A percentile compares a stretch with the other conserved stretches of the same genome.
Conservation (phyloP, 2,329 filamentous ascomycete species). For the Rhexocercosporidium sp. region DNA sequence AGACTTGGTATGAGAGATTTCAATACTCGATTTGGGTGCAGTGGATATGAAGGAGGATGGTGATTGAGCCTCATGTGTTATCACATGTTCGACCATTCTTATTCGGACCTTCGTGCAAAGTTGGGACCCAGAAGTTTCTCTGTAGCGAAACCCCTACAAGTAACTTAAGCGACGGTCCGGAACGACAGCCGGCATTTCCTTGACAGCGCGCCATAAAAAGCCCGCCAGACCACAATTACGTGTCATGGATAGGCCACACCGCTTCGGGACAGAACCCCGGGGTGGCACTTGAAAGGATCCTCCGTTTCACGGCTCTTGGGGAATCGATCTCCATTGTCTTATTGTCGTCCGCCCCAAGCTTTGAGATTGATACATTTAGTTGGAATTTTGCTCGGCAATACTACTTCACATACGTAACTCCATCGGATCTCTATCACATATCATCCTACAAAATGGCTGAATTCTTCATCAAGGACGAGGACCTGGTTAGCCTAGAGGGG, state of each 20-base stretch:
- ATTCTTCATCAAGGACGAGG: conserved; percentile 51
- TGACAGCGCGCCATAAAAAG: not conserved
- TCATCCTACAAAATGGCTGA: conserved; percentile 46
- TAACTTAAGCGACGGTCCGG: not conserved
- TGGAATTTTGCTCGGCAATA: not conserved
- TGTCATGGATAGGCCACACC: not conserved
- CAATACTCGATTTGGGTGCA: too few species aligned
- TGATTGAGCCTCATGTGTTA: too few species aligned
- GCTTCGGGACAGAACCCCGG: not conserved
- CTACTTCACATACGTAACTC: not conserved
- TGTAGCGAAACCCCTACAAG: not conserved
- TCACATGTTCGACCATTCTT: too few species aligned
- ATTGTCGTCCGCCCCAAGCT: not conserved
- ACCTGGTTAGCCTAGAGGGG: conserved; percentile 50
- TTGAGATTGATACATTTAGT: not conserved
- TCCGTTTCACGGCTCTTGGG: not conserved
- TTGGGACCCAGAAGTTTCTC: too few species aligned
- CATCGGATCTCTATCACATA: too few species aligned
- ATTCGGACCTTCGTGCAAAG: too few species aligned
- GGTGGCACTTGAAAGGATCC: too few species aligned
- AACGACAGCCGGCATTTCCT: not conserved
- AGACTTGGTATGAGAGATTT: too few species aligned
- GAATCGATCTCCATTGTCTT: not conserved
- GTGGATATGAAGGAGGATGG: too few species aligned
- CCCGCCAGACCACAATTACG: not conserved